Evolutionary conservation across 495 filamentous ascomycete species (phyloP), one percentile per base, ranked within the genome.

Genomic region (Penicilliopsis zonata): DNA sequence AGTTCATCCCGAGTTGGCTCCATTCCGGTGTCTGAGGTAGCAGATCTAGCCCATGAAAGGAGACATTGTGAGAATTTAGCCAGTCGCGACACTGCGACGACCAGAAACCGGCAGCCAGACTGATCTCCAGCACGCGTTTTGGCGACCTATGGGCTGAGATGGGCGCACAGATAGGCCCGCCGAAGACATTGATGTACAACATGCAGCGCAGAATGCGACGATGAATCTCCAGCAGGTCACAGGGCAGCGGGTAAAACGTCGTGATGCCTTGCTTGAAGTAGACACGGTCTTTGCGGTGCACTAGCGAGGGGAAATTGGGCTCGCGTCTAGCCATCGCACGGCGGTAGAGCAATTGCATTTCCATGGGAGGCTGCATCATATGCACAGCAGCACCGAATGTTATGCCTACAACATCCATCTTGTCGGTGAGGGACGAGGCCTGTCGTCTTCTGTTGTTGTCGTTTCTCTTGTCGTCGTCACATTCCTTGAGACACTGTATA

Each of bases 41-140:
- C 26, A 87, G 72, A 52, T 88, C 82, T 31, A 88, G 49, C 1
- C 82, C 82, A 0, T 74, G 80, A 44, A 88, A 87, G 9, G 71
- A 68, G 13, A 78, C 67, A n/a, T 76, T 77, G 10, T 61, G 57
- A 18, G 56, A 55, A 19, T 60, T 56, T 37, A 82, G 74, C 50
- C 80, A 70, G 9, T 72, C 59, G 50, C 81, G 74, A 47, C 78
- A 83, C 50, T 72, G 68, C 44, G 76, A 74, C 42, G 77, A 80
- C 82, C 82, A 88, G 44, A 82, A 77, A 23, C 71, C 82, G 12
- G 75, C 74, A 4, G 82, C 82, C 47, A 82, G 87, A 30, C 73
- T 79, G 24, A 88, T 44, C 42, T 88, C 82, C 17, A 88, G 57
- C 3, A 88, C 72, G 24, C 70, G 74, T 36, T 55, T 56, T 0